A percentile compares a stretch with the other conserved stretches of the same genome.
Conservation (phyloP, 176 grass and related monocot species). For the Eragrostis nindensis region DNA sequence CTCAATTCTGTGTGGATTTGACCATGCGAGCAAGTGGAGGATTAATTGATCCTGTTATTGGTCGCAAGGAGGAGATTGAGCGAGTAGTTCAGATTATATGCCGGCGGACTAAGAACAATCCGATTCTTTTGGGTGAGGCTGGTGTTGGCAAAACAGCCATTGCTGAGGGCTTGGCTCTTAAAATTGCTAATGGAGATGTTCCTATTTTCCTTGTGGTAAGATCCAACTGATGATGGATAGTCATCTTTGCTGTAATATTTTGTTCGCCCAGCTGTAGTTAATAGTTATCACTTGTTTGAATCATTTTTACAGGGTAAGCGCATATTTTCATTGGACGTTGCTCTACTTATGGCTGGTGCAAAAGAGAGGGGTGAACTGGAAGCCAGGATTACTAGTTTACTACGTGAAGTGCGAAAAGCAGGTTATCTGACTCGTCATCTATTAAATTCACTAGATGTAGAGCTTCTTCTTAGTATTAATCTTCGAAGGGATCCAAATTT, state of each 20-base stretch:
- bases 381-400: conserved; percentile 85
- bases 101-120: conserved; percentile 95
- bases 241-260: conserved; percentile 2
- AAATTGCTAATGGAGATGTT: conserved; percentile 70
- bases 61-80: conserved; percentile 73
- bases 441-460: conserved; percentile 1
- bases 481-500: conserved; percentile 28
- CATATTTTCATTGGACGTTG: conserved; percentile 94
- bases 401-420: conserved; percentile 88
- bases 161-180: conserved; percentile 90
- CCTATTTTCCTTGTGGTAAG: conserved; percentile 80
- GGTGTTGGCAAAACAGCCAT: conserved; percentile 99
- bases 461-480: conserved; percentile 13
- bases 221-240: neutral
- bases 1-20: conserved; percentile 96
- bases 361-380: conserved; percentile 97
- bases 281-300: conserved; percentile 5
- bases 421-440: conserved; percentile 47
- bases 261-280: conserved; percentile 2
- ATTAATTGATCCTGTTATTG: conserved; percentile 96
- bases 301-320: conserved; percentile 65
- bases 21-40: conserved; percentile 79
- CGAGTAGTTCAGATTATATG: conserved; percentile 98
- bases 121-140: conserved; percentile 97
- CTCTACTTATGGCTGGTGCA: conserved; percentile 92